A percentile compares a stretch with the other conserved stretches of the same genome.
Evolutionary conservation across 1,284 basidiomycete species (phyloP).

Genomic region (Marasmius sp.): DNA sequence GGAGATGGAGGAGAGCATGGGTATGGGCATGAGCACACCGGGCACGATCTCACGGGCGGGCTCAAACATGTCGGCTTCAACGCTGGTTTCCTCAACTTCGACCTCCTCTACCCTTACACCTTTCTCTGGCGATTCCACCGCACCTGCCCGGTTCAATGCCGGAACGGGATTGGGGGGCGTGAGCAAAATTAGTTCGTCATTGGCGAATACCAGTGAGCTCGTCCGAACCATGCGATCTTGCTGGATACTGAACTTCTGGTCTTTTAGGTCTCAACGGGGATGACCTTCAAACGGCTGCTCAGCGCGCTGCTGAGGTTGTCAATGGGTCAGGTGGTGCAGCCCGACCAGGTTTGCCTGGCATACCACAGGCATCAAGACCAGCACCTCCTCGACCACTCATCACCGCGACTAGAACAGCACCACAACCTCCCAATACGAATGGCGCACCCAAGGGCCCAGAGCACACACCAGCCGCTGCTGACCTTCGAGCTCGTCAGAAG

Average conservation of each 20-base stretch:
- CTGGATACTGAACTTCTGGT: constrained; percentile 45
- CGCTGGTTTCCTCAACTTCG: constrained; percentile 15
- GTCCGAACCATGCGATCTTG: constrained; percentile 46
- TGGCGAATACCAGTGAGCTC: constrained; percentile 28
- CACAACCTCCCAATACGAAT: constrained; percentile 46
- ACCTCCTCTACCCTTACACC: constrained; percentile 28
- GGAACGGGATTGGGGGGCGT: constrained; percentile 83
- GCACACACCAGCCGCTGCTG: constrained; percentile 59
- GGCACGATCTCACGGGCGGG: constrained; percentile 21
- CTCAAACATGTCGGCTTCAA: constrained; percentile 22
- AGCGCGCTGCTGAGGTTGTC: constrained; percentile 62
- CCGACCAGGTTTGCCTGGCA: neutral
- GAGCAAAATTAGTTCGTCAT: constrained; percentile 43
- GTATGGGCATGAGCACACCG: neutral
- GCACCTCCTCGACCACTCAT: constrained; percentile 47
- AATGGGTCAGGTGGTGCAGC: constrained; percentile 42
- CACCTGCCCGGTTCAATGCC: constrained; percentile 78
- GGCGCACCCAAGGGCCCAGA: constrained; percentile 31
- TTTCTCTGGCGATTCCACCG: constrained; percentile 33
- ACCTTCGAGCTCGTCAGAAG: constrained; percentile 61
- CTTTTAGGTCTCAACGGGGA: constrained; percentile 49
- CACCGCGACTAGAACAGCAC: constrained; percentile 55
- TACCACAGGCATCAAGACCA: constrained; percentile 39
- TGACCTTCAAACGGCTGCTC: constrained; percentile 46
- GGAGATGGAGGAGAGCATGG: constrained; percentile 66